phyloP scores from a whole-genome alignment of 352 stramenopile genomes.

The Halophytophthora batemanensis region DNA sequence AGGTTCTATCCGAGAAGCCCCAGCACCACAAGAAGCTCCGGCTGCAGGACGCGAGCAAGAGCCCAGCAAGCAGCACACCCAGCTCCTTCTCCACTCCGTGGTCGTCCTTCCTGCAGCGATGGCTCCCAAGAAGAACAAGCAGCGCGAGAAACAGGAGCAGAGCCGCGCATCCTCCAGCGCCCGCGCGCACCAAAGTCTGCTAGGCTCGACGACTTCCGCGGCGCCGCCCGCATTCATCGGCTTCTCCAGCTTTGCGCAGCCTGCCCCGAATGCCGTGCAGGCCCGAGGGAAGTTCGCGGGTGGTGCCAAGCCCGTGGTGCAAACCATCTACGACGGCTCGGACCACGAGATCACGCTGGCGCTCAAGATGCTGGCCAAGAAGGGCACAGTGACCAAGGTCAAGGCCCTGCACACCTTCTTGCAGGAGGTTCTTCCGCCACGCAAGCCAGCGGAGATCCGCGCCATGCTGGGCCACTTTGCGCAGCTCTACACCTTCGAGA shows the following conservation, averaged over 20 bases:
- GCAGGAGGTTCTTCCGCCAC: conserved; percentile 53
- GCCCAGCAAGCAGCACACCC: background rate
- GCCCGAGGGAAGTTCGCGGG: conserved; percentile 13
- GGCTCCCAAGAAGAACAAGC: conserved; percentile 81
- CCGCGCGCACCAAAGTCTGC: conserved; percentile 63
- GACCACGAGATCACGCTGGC: conserved; percentile 76
- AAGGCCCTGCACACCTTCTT: conserved; percentile 76
- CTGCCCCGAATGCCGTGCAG: conserved; percentile 13
- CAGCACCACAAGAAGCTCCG: no score
- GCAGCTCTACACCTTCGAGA: conserved; percentile 75
- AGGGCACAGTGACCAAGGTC: conserved; percentile 74
- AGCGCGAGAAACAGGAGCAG: conserved; percentile 85
- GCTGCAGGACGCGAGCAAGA: no score
- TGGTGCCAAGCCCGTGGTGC: conserved; percentile 16
- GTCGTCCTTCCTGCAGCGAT: conserved; percentile 9
- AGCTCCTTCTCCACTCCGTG: background rate
- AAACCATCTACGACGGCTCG: conserved; percentile 71
- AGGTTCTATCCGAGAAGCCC: no score
- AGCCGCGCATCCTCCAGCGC: conserved; percentile 76
- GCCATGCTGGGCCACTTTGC: conserved; percentile 74
- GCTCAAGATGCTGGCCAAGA: conserved; percentile 87
- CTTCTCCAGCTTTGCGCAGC: conserved; percentile 63
- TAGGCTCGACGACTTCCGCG: conserved; percentile 23
- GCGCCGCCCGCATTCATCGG: conserved; percentile 55
- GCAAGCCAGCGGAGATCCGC: conserved; percentile 54